Conservation (phyloP, 148 eudicot genomes). For the Tetragonia tetragonoides region DNA sequence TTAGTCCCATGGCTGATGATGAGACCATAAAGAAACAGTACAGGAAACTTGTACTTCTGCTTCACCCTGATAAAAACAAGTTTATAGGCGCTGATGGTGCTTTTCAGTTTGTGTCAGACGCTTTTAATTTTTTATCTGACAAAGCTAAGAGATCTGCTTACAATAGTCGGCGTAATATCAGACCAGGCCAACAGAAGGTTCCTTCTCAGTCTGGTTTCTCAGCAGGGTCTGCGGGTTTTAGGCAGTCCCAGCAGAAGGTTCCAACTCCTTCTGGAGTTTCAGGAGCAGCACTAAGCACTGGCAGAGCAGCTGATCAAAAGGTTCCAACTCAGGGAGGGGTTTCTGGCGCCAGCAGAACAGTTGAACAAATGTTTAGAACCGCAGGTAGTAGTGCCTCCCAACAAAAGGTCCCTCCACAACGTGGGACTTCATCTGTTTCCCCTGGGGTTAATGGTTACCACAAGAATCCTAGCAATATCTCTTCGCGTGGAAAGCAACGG, state of each 20-base stretch:
- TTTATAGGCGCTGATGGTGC: constrained; percentile 79
- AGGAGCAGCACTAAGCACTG: constrained; percentile 10
- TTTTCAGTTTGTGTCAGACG: constrained; percentile 66
- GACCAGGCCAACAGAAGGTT: constrained; percentile 33
- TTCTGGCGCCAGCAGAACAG: constrained; percentile 23
- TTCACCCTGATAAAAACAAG: constrained; percentile 91
- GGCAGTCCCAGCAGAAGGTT: constrained; percentile 18
- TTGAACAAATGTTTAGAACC: constrained; percentile 4
- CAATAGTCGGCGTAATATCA: constrained; percentile 50
- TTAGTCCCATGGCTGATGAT: constrained; percentile 59
- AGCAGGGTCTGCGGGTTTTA: constrained; percentile 5
- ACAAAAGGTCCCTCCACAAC: constrained; percentile 39
- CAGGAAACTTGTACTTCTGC: constrained; percentile 54
- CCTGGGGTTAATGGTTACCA: constrained; percentile 49
- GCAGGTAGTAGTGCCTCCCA: constrained; percentile 36
- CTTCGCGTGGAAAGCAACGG: constrained; percentile 32
- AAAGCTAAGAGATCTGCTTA: constrained; percentile 64
- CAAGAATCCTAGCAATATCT: constrained; percentile 27
- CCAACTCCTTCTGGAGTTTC: constrained; percentile 15
- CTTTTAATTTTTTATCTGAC: constrained; percentile 66
- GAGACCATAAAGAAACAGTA: constrained; percentile 58
- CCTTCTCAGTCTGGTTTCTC: constrained; percentile 22
- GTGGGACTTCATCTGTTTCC: constrained; percentile 36
- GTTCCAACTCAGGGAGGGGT: constrained; percentile 34
- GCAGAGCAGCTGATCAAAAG: constrained; percentile 31